Percentiles rank a stretch among this genome's conserved stretches.
Conservation (phyloP, 352 stramenopile species). For the Phytophthora palmivora region DNA sequence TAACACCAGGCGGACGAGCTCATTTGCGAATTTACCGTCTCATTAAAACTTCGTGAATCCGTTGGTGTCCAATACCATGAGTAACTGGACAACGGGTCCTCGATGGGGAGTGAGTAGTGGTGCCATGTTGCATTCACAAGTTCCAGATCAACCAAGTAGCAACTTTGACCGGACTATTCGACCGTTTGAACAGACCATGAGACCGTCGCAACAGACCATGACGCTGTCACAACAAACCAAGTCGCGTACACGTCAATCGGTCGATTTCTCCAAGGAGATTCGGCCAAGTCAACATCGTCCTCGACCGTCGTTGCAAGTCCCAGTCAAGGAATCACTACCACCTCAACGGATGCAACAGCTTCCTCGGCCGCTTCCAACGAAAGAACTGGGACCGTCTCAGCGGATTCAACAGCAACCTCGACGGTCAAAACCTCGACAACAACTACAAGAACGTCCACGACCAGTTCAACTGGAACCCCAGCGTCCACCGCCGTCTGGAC, state of each 20-base stretch:
- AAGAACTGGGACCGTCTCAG: background rate
- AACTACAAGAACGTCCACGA: background rate
- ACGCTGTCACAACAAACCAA: conserved; percentile 14
- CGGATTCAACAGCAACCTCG: conserved; percentile 7
- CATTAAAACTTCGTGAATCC: conserved; percentile 1
- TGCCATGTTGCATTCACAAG: conserved; percentile 16
- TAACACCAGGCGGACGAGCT: conserved; percentile 1
- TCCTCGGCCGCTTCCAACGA: background rate
- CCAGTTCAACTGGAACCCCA: background rate
- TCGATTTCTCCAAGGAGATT: conserved; percentile 12
- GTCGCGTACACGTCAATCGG: conserved; percentile 6
- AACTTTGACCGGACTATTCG: conserved; percentile 23
- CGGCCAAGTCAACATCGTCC: background rate
- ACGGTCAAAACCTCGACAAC: conserved; percentile 3
- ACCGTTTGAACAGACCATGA: conserved; percentile 29
- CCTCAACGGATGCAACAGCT: conserved; percentile 9
- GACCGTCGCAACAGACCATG: conserved; percentile 14
- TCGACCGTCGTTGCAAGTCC: conserved; percentile 6
- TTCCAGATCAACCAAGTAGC: background rate
- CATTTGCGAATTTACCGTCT: conserved; percentile 20
- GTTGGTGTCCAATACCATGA: conserved; percentile 15
- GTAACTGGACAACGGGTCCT: conserved; percentile 4
- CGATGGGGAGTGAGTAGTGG: conserved; percentile 21
- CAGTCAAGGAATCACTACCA: background rate
- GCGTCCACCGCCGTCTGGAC: conserved; percentile 1